Conservation (phyloP, 495 filamentous ascomycete genomes). For the Daldinia grandis region DNA sequence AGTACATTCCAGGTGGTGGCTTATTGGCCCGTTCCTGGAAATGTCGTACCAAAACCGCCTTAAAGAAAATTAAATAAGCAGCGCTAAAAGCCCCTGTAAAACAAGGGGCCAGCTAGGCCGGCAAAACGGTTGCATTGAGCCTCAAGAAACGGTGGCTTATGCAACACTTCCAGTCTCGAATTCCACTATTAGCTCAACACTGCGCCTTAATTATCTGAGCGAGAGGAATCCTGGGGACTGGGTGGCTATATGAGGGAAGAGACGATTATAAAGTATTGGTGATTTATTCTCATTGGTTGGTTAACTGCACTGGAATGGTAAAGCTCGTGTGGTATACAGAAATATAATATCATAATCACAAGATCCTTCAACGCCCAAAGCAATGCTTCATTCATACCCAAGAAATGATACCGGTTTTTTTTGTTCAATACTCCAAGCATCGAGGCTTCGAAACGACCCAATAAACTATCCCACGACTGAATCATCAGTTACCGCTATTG, state of each 20-base stretch:
- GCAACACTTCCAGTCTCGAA: constrained; percentile 38
- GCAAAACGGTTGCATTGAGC: constrained; percentile 33
- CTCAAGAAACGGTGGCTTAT: constrained; percentile 38
- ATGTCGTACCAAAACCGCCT: background rate
- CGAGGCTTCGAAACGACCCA: constrained; percentile 11
- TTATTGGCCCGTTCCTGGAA: constrained; percentile 13
- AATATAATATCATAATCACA: constrained; percentile 16
- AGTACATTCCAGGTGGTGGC: constrained; percentile 35
- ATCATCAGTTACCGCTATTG: constrained; percentile 11
- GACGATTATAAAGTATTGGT: constrained; percentile 1
- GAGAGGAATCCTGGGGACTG: too few species aligned
- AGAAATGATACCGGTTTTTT: constrained; percentile 17
- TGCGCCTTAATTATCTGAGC: too few species aligned
- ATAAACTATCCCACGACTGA: background rate
- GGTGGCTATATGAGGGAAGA: background rate
- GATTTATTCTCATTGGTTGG: constrained; percentile 19
- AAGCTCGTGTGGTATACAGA: constrained; percentile 21
- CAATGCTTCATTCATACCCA: constrained; percentile 28
- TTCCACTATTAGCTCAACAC: constrained; percentile 13
- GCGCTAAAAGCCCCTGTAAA: constrained; percentile 32
- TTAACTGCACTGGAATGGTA: constrained; percentile 7
- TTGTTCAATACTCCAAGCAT: constrained; percentile 34
- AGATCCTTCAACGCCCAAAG: constrained; percentile 26
- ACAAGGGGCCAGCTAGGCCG: constrained; percentile 28
- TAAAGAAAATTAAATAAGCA: constrained; percentile 13